Base-by-base conservation (phyloP, 805 yeast genomes). In the Hanseniaspora lindneri region DNA sequence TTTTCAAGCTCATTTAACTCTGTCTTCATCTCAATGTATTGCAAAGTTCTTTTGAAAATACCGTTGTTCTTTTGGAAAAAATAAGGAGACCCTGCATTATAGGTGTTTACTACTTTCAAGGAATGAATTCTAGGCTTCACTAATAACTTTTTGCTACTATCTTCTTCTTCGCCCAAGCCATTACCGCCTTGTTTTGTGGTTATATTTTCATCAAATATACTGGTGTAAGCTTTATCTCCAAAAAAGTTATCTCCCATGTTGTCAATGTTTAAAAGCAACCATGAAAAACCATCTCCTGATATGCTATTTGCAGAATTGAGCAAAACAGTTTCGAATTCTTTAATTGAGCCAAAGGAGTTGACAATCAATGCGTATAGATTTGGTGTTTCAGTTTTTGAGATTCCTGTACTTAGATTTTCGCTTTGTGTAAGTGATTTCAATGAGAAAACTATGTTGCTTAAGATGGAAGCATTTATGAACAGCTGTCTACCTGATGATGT, bases 211-310 rank as follows among this genome's bases (percentile, higher is more conserved):
- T 21, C 44, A 24, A 47, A 27, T 16, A 41, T 25, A 21, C 44
- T 44, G 13, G 25, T 32, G 35, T 41, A 47, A 24, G 42, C 25
- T 8, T 35, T 37, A 9, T 41, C 11, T 62, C 53, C 49, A 54
- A 52, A 44, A 58, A 59, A 51, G 52, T 27, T 51, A 39, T 44
- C 44, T 41, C 51, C 56, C 19, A 57, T 29, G 16, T 53, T 52
- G 13, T 52, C 50, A 7, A 59, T 58, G 52, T 70, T 65, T 9
- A 89, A 94, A 20, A 87, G 80, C 17, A 92, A 68, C 92, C 96
- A 92, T 10, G 88, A 83, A 64, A 73, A 79, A 3, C 98, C 98
- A 63, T 85, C 89, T 44, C 97, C 96, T 52, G 80, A 77, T 52
- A 86, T 75, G 3, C 81, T 73, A 43, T 70, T 65, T 10, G 89